Evolutionary conservation across 257 asterid genomes (phyloP), one percentile per base, ranked within the genome.

Genomic region (Vinca minor): DNA sequence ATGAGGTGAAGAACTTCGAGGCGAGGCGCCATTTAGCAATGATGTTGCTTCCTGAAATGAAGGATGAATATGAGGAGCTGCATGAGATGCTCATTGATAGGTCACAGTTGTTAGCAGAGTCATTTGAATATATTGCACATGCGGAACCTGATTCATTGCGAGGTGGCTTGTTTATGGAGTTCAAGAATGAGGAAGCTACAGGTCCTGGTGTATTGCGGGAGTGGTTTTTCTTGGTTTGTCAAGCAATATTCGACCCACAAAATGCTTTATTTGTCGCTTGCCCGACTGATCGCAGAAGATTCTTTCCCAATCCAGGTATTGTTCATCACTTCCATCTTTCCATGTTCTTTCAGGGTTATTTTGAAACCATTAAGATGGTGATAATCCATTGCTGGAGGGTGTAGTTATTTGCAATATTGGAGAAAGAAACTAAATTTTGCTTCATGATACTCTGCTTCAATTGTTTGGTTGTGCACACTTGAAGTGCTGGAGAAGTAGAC

Each of bases 71-170:
- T 46, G 97, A 86, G 32, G 99, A 83, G 79, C 77, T 81, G 70
- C 95, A 89, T 59, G 97, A 93, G 73, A 93, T 93, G 96, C 95
- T 89, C 67, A 93, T 93, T 57, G 99, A 93, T 69, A 92, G 99
- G 54, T 79, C 94, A 0, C 81, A 85, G 60, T 73, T 93, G 79
- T 74, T 89, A 78, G 78, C 85, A 28, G 96, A 83, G 58, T 93
- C 99, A 23, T 93, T 83, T 50, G 95, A 83, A 79, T 84, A 93
- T 70, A 82, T 93, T 73, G 77, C 78, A 17, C 76, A 63, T 66
- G 99, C 89, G 29, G 86, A 85, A 8, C 63, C 83, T 32, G 82
- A 74, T 1, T 68, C 89, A 53, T 74, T 93, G 49, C 97, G 90
- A 35, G 79, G 88, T 70, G 97, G 99, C 47, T 79, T 93, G 48